A percentile compares a stretch with the other conserved stretches of the same genome.
These are phyloP conservation scores for Trichosporon sp. DNA, from an alignment of 1,284 basidiomycete species.

Conservation along the genomic window DNA sequence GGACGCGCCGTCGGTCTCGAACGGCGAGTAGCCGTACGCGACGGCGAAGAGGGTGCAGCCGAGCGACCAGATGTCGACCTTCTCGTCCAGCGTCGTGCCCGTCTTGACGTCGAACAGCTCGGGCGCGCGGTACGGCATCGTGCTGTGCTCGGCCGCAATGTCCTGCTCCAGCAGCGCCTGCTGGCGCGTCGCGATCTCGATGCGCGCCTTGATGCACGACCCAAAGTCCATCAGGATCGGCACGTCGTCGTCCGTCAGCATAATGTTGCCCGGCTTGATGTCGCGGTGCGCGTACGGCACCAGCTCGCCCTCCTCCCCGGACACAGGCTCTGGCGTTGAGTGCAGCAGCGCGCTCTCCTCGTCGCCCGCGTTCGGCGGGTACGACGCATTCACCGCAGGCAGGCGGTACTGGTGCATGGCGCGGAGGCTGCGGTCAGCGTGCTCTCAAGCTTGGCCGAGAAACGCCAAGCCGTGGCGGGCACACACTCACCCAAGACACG, in stretches of 20 bases:
- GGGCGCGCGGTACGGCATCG: constrained; percentile 93
- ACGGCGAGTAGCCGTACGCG: constrained; percentile 87
- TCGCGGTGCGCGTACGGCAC: constrained; percentile 95
- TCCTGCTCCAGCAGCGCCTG: constrained; percentile 84
- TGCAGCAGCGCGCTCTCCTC: constrained; percentile 52
- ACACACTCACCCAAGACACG: constrained; percentile 66
- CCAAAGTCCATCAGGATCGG: constrained; percentile 99
- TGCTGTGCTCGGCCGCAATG: constrained; percentile 88
- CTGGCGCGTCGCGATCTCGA: constrained; percentile 61
- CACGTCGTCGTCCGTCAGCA: constrained; percentile 87
- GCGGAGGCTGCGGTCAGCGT: constrained; percentile 55
- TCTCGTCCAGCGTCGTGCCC: constrained; percentile 77
- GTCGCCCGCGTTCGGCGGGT: constrained; percentile 31
- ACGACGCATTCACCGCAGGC: constrained; percentile 38
- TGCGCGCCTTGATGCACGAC: constrained; percentile 56
- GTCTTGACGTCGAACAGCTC: constrained; percentile 96
- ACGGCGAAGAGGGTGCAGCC: constrained; percentile 88
- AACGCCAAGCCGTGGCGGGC: background rate
- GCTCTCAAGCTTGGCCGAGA: background rate
- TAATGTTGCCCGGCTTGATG: constrained; percentile 94
- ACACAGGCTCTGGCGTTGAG: constrained; percentile 67
- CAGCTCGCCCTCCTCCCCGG: constrained; percentile 49
- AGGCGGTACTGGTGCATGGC: constrained; percentile 81
- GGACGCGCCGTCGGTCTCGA: constrained; percentile 83
- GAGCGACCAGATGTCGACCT: constrained; percentile 93